Percentiles rank a stretch among this genome's conserved stretches.
These are phyloP conservation scores for Umbelopsis sp. DNA, from an alignment of 192 early-diverging fungal genomes.

Conservation along the genomic window DNA sequence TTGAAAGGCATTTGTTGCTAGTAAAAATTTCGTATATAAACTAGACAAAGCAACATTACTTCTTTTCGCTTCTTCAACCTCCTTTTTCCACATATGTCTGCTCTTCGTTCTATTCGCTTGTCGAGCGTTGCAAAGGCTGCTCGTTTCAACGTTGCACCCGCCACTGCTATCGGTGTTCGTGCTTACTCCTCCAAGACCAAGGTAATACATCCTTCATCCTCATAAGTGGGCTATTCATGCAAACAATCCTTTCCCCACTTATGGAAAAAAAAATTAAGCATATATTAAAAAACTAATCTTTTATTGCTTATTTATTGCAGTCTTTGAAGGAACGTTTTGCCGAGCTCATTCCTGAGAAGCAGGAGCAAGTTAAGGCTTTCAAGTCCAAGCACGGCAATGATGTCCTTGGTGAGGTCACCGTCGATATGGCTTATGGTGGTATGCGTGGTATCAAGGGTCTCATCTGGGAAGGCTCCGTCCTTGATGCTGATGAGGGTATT, in stretches of 20 bases:
- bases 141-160: constrained; percentile 39
- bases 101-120: constrained; percentile 36
- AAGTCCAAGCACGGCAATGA: constrained; percentile 89
- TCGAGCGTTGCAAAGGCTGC: constrained; percentile 32
- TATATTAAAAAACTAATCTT: no score
- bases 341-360: constrained; percentile 94
- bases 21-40: constrained; percentile 15
- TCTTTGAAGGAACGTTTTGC: constrained; percentile 91
- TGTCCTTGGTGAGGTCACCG: constrained; percentile 92
- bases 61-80: constrained; percentile 10
- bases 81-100: constrained; percentile 36
- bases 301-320: constrained; percentile 53
- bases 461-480: constrained; percentile 97
- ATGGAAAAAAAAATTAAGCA: no score
- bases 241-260: not conserved
- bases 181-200: constrained; percentile 54
- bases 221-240: not conserved
- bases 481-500: constrained; percentile 98
- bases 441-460: constrained; percentile 99
- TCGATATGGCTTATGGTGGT: constrained; percentile 98
- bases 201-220: constrained; percentile 29
- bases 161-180: constrained; percentile 42
- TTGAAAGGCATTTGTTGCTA: constrained; percentile 6
- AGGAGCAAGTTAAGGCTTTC: constrained; percentile 93
- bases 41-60: not conserved